phyloP scores from a whole-genome alignment of 768 basidiomycete species.

The Kwoniella sp. region DNA sequence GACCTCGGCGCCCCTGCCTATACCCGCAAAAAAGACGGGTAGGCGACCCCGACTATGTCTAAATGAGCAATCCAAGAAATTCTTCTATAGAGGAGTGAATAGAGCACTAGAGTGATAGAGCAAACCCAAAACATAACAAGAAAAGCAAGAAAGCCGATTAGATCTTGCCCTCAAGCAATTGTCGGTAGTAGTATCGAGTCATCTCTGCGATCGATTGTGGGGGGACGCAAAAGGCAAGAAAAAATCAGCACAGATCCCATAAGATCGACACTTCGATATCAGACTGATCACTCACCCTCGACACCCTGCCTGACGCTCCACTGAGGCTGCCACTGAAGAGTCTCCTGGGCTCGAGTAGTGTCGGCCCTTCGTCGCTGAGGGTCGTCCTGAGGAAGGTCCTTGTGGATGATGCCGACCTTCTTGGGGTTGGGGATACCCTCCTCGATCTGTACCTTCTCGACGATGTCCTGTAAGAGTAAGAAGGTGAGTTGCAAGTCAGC shows the following conservation, averaged over 20 bases:
- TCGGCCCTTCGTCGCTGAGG: conserved; percentile 93
- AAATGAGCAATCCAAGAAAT: neutral
- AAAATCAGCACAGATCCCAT: neutral
- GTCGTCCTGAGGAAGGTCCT: conserved; percentile 61
- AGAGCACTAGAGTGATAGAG: conserved; percentile 6
- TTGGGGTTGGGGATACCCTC: conserved; percentile 54
- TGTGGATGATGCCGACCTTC: conserved; percentile 57
- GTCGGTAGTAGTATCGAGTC: conserved; percentile 51
- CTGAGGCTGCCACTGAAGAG: conserved; percentile 83
- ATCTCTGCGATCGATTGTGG: conserved; percentile 24
- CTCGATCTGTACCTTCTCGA: conserved; percentile 86
- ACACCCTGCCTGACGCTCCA: conserved; percentile 93
- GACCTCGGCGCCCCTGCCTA: too few relatives aligned
- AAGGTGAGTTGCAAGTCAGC: neutral
- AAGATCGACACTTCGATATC: too few relatives aligned
- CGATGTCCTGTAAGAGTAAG: conserved; percentile 64
- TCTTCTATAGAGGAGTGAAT: neutral
- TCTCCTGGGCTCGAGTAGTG: conserved; percentile 82
- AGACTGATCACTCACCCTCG: conserved; percentile 66
- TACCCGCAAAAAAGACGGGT: too few relatives aligned
- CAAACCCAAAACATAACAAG: neutral
- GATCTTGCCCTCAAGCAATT: conserved; percentile 51
- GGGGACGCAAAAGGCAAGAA: conserved; percentile 7
- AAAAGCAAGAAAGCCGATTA: conserved; percentile 12
- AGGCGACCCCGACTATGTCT: neutral